Evolutionary conservation across 805 yeast species (phyloP).

Genomic region (Candida sanyiensis): DNA sequence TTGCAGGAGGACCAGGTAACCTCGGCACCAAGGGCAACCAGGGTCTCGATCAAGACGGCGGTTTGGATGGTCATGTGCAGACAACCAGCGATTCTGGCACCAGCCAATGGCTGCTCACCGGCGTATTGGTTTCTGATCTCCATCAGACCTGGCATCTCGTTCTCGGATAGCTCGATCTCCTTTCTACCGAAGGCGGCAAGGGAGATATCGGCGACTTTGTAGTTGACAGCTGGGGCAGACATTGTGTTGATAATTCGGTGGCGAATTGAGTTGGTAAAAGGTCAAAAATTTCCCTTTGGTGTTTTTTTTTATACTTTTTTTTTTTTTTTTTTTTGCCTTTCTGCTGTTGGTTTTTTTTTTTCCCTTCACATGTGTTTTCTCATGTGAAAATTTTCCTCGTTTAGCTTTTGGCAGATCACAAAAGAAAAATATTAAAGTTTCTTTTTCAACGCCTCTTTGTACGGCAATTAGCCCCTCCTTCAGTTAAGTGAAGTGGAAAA

Average conservation of each 20-base stretch:
- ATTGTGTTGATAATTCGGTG: conserved; percentile 24
- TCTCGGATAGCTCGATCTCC: conserved; percentile 97
- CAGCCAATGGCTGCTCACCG: conserved; percentile 87
- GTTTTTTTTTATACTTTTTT: background rate
- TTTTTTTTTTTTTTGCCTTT: too few species aligned
- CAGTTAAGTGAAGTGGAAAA: too few species aligned
- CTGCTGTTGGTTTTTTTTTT: background rate
- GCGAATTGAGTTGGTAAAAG: background rate
- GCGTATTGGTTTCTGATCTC: conserved; percentile 94
- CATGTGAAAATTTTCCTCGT: conserved; percentile 6
- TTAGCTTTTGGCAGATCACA: background rate
- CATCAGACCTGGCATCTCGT: conserved; percentile 99
- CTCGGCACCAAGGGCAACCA: conserved; percentile 97
- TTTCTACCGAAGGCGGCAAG: conserved; percentile 99
- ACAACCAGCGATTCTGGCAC: conserved; percentile 99
- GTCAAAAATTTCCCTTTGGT: background rate
- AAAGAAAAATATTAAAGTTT: background rate
- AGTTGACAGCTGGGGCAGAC: conserved; percentile 65
- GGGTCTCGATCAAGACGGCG: conserved; percentile 96
- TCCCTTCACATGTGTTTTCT: background rate
- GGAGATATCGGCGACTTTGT: conserved; percentile 96
- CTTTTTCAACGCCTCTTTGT: too few species aligned
- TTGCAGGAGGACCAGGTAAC: conserved; percentile 99
- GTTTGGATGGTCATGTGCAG: conserved; percentile 99
- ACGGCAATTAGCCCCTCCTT: too few species aligned